phyloP scores from a whole-genome alignment of 176 grass and related monocot species.

The Lolium rigidum region DNA sequence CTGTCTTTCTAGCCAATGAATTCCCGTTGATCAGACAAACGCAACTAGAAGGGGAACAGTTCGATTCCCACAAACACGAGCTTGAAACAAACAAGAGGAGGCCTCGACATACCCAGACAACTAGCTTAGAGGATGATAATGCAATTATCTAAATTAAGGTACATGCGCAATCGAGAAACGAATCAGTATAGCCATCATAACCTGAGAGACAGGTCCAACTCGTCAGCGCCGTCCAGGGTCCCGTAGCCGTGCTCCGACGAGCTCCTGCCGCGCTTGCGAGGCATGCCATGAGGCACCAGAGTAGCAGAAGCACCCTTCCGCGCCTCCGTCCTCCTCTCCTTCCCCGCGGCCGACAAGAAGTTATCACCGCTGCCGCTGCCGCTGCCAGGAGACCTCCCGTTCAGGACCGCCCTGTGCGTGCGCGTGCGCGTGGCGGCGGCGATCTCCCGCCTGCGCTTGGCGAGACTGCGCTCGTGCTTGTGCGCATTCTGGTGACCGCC shows the following conservation, averaged over 20 bases:
- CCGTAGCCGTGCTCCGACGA: conserved; percentile 9
- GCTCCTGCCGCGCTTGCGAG: background rate
- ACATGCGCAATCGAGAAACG: background rate
- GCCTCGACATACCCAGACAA: conserved; percentile 5
- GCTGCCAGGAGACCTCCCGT: too few species aligned
- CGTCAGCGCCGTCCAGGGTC: conserved; percentile 9
- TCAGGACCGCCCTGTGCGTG: background rate
- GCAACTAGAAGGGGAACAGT: background rate
- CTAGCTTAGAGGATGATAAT: background rate
- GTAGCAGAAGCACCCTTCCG: background rate
- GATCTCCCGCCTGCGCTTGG: conserved; percentile 61
- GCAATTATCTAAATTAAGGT: background rate
- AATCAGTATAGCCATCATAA: conserved; percentile 39
- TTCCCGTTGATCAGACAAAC: conserved; percentile 14
- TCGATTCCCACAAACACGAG: background rate
- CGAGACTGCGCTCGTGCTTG: conserved; percentile 87
- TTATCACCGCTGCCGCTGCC: background rate
- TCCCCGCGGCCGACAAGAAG: background rate
- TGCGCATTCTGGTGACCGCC: conserved; percentile 98
- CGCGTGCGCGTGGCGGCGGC: conserved; percentile 19
- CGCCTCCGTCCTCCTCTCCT: background rate
- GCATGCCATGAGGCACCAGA: background rate
- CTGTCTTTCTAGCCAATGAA: conserved; percentile 2
- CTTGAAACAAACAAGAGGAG: background rate
- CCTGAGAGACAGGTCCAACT: conserved; percentile 61